Evolutionary conservation across 768 basidiomycete species (phyloP), one percentile per base, ranked within the genome.

Genomic region (Exsudoporus frostii): DNA sequence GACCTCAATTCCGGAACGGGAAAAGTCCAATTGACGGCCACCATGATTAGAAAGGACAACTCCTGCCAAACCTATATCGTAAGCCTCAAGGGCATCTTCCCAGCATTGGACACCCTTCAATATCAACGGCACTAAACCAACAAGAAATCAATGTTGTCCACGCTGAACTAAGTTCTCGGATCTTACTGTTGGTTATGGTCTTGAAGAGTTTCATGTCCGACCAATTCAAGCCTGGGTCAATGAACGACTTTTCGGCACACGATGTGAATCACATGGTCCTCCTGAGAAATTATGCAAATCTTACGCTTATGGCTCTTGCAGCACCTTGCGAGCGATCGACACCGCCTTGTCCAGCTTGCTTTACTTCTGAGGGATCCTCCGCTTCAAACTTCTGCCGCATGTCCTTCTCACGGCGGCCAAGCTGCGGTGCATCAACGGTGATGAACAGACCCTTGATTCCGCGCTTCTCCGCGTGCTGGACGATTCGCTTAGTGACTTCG

Each of bases 371-470:
- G 7, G 70, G 70, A 30, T 71, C 70, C 36, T 86, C 88, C 3
- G 88, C 92, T 36, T 89, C 91, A 55, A 98, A 98, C 66, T 93
- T 96, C 84, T 89, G 89, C 24, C 96, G 79, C 94, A 98, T 98
- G 65, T 98, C 96, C 54, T 95, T 94, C 69, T 96, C 94, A 54
- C 95, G 81, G 13, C 94, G 82, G 40, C 96, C 96, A 10, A 98
- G 84, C 60, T 97, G 94, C 7, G 96, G 96, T 0, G 96, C 96
- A 72, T 98, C 96, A 25, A 98, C 96, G 0, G 96, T 98, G 67
- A 98, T 97, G 71, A 98, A 98, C 13, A 98, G 75, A 4, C 80
- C 96, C 68, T 93, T 95, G 65, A 99, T 82, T 2, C 96, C 96
- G 25, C 93, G 83, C 57, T 79, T 74, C 71, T 95, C 93, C 1